These are phyloP conservation scores for Fusarium sp. DNA, from an alignment of 2,329 filamentous ascomycete genomes.

Conservation along the genomic window DNA sequence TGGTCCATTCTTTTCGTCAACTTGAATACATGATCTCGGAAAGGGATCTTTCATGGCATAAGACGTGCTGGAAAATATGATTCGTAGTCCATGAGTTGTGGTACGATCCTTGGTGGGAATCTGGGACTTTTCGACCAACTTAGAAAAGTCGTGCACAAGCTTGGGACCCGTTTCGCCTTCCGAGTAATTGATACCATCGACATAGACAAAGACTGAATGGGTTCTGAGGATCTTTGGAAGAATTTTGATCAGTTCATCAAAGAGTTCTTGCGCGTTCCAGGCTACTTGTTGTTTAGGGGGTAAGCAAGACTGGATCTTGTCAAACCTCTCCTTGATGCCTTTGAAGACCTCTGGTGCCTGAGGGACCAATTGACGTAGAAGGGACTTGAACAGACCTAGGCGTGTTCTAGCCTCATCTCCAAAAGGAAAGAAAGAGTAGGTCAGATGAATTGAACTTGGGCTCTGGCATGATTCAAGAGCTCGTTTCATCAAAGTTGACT, in stretches of 20 bases:
- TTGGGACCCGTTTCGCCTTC: not conserved
- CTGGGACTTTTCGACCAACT: not conserved
- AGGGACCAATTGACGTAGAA: not conserved
- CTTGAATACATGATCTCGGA: not conserved
- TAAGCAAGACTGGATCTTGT: not conserved
- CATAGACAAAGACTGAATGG: not conserved
- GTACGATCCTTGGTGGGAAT: not conserved
- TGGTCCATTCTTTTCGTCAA: not conserved
- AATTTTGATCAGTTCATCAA: not conserved
- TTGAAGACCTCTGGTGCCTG: not conserved
- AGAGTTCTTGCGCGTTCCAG: not conserved
- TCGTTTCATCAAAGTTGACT: not conserved
- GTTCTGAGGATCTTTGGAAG: not conserved
- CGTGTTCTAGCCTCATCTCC: not conserved
- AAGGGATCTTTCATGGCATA: not conserved
- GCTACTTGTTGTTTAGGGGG: not conserved
- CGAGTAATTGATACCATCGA: not conserved
- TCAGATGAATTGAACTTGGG: not conserved
- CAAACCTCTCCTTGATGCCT: not conserved
- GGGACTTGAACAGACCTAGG: not conserved
- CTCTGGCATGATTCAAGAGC: not conserved
- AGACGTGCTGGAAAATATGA: not conserved
- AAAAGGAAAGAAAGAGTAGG: not conserved
- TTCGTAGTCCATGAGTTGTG: not conserved
- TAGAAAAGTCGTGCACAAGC: not conserved